phyloP scores from a whole-genome alignment of 2,329 filamentous ascomycete genomes.

The Laburnicola sp. region DNA sequence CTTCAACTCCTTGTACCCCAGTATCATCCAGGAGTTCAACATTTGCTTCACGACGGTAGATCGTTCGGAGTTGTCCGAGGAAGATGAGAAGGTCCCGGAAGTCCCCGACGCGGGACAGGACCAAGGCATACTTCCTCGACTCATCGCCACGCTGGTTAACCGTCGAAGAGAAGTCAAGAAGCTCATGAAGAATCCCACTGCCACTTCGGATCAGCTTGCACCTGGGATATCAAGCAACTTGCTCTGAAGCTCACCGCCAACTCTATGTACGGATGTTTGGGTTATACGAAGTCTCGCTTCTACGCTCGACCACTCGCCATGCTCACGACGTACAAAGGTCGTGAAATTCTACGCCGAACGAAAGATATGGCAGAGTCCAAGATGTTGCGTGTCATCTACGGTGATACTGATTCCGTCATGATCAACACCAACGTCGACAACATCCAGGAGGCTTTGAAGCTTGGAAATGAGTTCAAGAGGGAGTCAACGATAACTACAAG shows the following conservation, averaged over 20 bases:
- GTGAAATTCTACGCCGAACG: conserved; percentile 93
- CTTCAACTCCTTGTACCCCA: conserved; percentile 98
- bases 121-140: conserved; percentile 81
- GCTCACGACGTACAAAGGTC: conserved; percentile 94
- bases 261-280: conserved; percentile 98
- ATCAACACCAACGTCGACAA: conserved; percentile 98
- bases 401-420: conserved; percentile 99
- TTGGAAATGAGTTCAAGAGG: conserved; percentile 93
- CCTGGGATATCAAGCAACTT: conserved; percentile 98
- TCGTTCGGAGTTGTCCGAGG: conserved; percentile 69
- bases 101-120: conserved; percentile 73
- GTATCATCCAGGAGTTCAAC: conserved; percentile 98
- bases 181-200: conserved; percentile 91
- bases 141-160: conserved; percentile 89
- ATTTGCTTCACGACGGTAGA: conserved; percentile 99
- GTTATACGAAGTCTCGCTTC: conserved; percentile 95
- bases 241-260: conserved; percentile 97
- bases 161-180: conserved; percentile 91
- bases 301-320: conserved; percentile 94
- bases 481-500: conserved; percentile 89
- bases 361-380: conserved; percentile 93
- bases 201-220: conserved; percentile 84
- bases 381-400: conserved; percentile 93
- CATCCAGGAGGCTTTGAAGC: conserved; percentile 83
- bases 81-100: conserved; percentile 87